Evolutionary conservation across 306 rosid species (phyloP), one percentile per base, ranked within the genome.

Genomic region (Luffa acutangula): DNA sequence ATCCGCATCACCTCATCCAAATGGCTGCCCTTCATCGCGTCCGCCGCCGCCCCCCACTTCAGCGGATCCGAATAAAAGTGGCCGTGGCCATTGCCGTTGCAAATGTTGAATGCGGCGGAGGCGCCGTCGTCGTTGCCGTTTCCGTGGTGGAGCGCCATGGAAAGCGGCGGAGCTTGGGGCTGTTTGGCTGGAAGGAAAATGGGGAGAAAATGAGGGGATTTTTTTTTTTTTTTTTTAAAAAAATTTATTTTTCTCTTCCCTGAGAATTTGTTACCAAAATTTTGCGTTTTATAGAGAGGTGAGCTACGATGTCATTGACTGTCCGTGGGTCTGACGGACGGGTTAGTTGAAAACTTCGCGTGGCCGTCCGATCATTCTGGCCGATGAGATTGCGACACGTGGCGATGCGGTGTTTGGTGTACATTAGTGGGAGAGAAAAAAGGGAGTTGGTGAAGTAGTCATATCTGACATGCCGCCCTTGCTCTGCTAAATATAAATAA

Each of bases 31-130:
- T 75, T 86, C 43, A 94, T 8, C 0, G 85, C 76, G 62, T 88
- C 97, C 11, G 95, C 93, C 0, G 91, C 91, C 85, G 67, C 18
- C 4, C 71, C 87, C 98, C 98, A 94, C 79, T 91, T 91, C 33
- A 78, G 12, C 8, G 80, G 73, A 60, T 78, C 80, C 3, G 10
- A 46, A 4, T 39, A 6, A 41, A 8, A 4, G 25, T 15, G 18
- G 42, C 66, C 66, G 45, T 56, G 17, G 60, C 60, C 48, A 7
- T 57, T 64, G n/a, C 20, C n/a, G 69, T 8, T 18, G 5, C 75
- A 67, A 37, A 37, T 3, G 73, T 17, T 17, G 4, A 65, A 17
- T 7, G 18, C n/a, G 20, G 3, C 10, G 42, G 42, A 41, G 39
- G 8, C 42, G 41, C 0, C 20, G n/a, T 12, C 18, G 58, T 17